Evolutionary conservation across 805 yeast species (phyloP).

Genomic region (Ogataea pini): DNA sequence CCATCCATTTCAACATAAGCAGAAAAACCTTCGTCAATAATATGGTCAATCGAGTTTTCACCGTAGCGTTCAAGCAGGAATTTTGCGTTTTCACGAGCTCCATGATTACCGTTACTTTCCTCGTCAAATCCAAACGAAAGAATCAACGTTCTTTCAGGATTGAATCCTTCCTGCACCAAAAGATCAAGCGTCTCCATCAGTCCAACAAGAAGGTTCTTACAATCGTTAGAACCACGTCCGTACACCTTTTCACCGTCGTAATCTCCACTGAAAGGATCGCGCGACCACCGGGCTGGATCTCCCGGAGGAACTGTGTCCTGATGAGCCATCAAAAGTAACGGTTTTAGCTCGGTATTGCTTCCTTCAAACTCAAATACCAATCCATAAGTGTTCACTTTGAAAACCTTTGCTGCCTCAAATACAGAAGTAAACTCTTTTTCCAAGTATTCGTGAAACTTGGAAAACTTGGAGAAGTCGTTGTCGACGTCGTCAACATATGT

Average conservation of each 20-base stretch:
- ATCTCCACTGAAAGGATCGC: slow-evolving; percentile 66
- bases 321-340: slow-evolving; percentile 72
- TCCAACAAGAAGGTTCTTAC: slow-evolving; percentile 68
- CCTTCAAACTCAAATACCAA: slow-evolving; percentile 68
- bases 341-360: slow-evolving; percentile 49
- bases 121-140: slow-evolving; percentile 79
- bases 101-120: slow-evolving; percentile 64
- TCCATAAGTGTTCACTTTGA: slow-evolving; percentile 61
- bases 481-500: slow-evolving; percentile 42
- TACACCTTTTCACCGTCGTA: slow-evolving; percentile 66
- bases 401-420: slow-evolving; percentile 45
- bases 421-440: slow-evolving; percentile 54
- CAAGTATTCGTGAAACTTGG: slow-evolving; percentile 48
- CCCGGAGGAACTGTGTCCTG: slow-evolving; percentile 83
- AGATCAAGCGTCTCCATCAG: slow-evolving; percentile 66
- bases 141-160: slow-evolving; percentile 63
- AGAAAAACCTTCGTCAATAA: slow-evolving; percentile 58
- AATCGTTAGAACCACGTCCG: slow-evolving; percentile 81
- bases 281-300: slow-evolving; percentile 59
- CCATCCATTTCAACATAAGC: slow-evolving; percentile 35
- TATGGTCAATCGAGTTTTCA: slow-evolving; percentile 53
- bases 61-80: slow-evolving; percentile 59
- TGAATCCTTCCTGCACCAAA: slow-evolving; percentile 47
- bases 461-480: slow-evolving; percentile 24
- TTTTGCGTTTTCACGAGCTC: slow-evolving; percentile 56